Base-by-base conservation (phyloP, 192 early-diverging fungal genomes). In the Radiomyces spectabilis region DNA sequence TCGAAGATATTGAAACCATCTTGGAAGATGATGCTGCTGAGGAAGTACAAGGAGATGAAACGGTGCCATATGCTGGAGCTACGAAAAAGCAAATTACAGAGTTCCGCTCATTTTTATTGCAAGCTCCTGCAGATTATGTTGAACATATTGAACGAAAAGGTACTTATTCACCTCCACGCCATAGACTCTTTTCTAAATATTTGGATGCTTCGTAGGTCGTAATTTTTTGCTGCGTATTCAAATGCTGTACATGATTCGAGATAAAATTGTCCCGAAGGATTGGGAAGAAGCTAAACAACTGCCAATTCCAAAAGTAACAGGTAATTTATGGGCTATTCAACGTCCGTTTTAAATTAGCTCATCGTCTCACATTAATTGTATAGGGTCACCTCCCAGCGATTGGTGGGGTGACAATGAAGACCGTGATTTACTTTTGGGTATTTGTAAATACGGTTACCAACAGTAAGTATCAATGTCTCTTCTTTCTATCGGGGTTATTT, bases 351-450 rank as follows among this genome's bases (percentile, higher is more conserved):
- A 50, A 49, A 48, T 53, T 50, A n/a, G n/a, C n/a, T n/a, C n/a
- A n/a, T n/a, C n/a, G n/a, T n/a, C n/a, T n/a, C n/a, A n/a, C n/a
- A n/a, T n/a, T 61, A 13, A 21, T 41, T 35, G 16, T 18, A n/a
- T 41, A 59, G 71, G 71, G 15, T 52, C 65, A n/a, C 80, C 75
- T 21, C 80, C 82, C 26, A 70, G 66, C 4, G 40, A 53, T 7
- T 84, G 82, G 82, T 93, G 91, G 91, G 86, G 87, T 25, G 41
- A 77, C 9, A 67, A 82, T 24, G 83, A 91, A 66, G 91, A 93
- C 49, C 80, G 84, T 18, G 85, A 91, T 65, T 42, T 93, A 40
- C 56, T 93, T 51, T 65, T 90, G 38, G 88, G 88, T 4, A 87
- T 90, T 19, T 76, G 75, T 55, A 84, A 83, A 53, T 73, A 90